Evolutionary conservation across 768 basidiomycete species (phyloP), one percentile per base, ranked within the genome.

Genomic region (Kwoniella bestiolae): DNA sequence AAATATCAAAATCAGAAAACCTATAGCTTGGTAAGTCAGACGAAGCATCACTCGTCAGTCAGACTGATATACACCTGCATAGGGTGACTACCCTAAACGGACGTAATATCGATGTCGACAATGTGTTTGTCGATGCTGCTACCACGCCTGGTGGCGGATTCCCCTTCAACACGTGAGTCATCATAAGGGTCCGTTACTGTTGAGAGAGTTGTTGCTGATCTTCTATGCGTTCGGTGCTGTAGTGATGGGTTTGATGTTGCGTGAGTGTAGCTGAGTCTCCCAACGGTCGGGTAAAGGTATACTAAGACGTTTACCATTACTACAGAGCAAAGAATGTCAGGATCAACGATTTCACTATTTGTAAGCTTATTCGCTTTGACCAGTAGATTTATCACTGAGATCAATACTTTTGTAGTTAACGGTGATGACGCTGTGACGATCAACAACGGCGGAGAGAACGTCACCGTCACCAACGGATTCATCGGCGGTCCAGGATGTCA

Each of bases 381-480:
- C 26, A 11, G 28, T 29, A 28, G 23, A 52, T 14, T 41, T 26
- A 5, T 4, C 34, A n/a, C 35, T 34, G 11, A 56, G 11, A 26
- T 16, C 12, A 32, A 16, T 16, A 34, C 16, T 6, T 11, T 16
- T n/a, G 2, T 45, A 67, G 81, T 83, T 60, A 85, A 85, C 60
- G 85, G 85, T 21, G 85, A 85, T 66, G 84, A 85, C 67, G 84
- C 84, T 56, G 79, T 86, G 26, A 84, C 85, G 1, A 82, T 86
- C 25, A 83, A 85, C 65, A 82, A 83, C 60, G 84, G 84, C 4
- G 84, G 83, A 0, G 72, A 76, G 31, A 83, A 85, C 71, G 83
- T 85, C 44, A 79, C 83, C n/a, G 83, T 83, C 8, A 78, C 81
- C 64, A 84, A 84, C 66, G 84, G 82, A 1, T 84, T 79, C 71